Percentiles rank a stretch among this genome's conserved stretches.
phyloP scores from a whole-genome alignment of 2,329 filamentous ascomycete genomes.

The Fusarium floridanum region DNA sequence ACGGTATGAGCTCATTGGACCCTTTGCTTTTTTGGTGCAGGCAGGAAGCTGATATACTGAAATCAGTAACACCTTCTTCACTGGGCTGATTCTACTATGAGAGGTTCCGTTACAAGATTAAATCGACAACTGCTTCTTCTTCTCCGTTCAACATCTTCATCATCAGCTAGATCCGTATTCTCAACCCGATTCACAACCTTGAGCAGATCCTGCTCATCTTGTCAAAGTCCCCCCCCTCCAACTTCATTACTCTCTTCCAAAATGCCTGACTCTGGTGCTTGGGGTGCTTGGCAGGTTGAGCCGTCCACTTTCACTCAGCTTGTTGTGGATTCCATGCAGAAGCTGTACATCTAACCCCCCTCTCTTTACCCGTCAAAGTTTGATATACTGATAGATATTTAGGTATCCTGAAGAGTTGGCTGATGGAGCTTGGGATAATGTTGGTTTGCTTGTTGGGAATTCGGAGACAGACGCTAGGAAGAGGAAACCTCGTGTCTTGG shows the following conservation, averaged over 20 bases:
- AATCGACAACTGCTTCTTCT: conserved; percentile 1
- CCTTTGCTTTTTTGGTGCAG: conserved; percentile 14
- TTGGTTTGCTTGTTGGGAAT: conserved; percentile 78
- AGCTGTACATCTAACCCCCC: conserved; percentile 65
- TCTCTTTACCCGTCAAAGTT: background rate
- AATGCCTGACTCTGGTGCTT: conserved; percentile 49
- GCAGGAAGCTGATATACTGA: background rate
- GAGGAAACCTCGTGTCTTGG: conserved; percentile 58
- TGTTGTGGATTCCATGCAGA: conserved; percentile 85
- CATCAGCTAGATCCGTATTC: background rate
- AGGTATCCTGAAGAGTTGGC: conserved; percentile 92
- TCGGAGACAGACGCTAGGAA: conserved; percentile 50
- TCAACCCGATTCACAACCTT: background rate
- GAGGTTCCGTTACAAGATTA: conserved; percentile 18
- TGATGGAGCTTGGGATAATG: conserved; percentile 95
- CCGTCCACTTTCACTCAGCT: conserved; percentile 60
- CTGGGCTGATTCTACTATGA: conserved; percentile 28
- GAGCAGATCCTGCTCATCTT: conserved; percentile 38
- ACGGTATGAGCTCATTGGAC: conserved; percentile 54
- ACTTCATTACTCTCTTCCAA: conserved; percentile 8
- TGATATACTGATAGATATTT: background rate
- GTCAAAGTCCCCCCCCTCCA: conserved; percentile 4
- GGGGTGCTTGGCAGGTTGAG: conserved; percentile 57
- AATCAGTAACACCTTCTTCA: background rate
- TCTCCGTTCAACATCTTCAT: background rate